These are phyloP conservation scores for Trichophyton verrucosum DNA, from an alignment of 2,329 filamentous ascomycete species.

Conservation along the genomic window DNA sequence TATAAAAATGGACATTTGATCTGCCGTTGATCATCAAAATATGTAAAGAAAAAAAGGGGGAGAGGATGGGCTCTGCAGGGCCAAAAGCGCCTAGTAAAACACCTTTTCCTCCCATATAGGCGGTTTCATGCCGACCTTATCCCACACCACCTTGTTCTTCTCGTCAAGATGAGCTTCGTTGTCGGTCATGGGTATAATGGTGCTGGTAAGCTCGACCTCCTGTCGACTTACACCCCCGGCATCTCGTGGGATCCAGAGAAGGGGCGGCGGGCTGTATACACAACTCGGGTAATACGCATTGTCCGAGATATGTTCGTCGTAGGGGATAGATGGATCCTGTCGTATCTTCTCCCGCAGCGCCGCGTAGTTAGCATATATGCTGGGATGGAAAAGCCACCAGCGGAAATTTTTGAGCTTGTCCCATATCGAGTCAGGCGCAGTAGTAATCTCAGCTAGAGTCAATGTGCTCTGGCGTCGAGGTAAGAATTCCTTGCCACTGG, in stretches of 20 bases:
- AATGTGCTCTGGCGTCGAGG: conserved; percentile 1
- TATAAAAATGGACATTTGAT: neutral
- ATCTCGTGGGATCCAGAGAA: conserved; percentile 74
- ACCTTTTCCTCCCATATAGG: conserved; percentile 45
- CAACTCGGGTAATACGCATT: conserved; percentile 65
- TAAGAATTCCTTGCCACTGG: conserved; percentile 1
- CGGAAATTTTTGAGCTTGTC: conserved; percentile 9
- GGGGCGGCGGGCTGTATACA: conserved; percentile 47
- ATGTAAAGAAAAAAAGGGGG: neutral
- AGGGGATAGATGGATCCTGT: conserved; percentile 43
- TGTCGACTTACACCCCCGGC: conserved; percentile 59
- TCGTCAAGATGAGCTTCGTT: conserved; percentile 58
- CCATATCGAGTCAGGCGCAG: conserved; percentile 2
- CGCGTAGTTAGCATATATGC: conserved; percentile 63
- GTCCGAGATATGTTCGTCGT: conserved; percentile 48
- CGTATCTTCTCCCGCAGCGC: conserved; percentile 58
- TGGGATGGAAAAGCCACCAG: conserved; percentile 55
- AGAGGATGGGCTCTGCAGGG: neutral
- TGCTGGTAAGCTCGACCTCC: conserved; percentile 60
- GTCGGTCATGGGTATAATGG: conserved; percentile 66
- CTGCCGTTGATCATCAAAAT: neutral
- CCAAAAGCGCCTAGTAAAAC: conserved; percentile 29
- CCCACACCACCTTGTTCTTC: conserved; percentile 54
- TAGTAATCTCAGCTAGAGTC: conserved; percentile 1
- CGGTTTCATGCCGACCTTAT: conserved; percentile 43